Conservation (phyloP, 176 grass and related monocot species). For the Sorghum bicolor region DNA sequence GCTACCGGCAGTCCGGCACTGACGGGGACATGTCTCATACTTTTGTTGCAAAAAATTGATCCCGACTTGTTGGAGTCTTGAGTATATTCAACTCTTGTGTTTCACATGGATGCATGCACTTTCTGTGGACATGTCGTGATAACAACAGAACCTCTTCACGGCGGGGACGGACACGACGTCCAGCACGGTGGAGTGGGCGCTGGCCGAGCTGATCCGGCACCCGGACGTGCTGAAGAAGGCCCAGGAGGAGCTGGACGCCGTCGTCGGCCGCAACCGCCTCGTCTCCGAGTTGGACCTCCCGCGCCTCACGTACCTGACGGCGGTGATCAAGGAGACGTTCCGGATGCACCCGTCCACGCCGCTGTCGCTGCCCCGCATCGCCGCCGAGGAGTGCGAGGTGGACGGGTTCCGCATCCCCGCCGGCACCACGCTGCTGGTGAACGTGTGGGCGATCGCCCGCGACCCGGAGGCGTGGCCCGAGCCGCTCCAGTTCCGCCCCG, state of each 20-base stretch:
- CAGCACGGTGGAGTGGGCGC: constrained; percentile 8
- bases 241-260: background rate
- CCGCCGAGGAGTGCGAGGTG: constrained; percentile 11
- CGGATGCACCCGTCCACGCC: constrained; percentile 3
- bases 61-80: no score
- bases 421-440: background rate
- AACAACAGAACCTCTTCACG: no score
- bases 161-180: constrained; percentile 3
- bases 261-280: background rate
- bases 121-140: no score
- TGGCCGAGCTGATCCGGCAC: constrained; percentile 2
- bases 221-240: background rate
- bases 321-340: constrained; percentile 11
- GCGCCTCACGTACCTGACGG: background rate
- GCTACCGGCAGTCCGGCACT: no score
- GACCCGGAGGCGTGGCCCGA: background rate
- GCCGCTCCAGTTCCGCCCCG: background rate
- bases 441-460: background rate
- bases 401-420: background rate
- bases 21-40: no score
- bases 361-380: constrained; percentile 8
- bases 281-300: background rate
- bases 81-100: no score
- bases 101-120: no score
- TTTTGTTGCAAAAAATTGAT: no score